These are phyloP conservation scores for Anastatica hierochuntica DNA, from an alignment of 345 rosid genomes.

Conservation along the genomic window DNA sequence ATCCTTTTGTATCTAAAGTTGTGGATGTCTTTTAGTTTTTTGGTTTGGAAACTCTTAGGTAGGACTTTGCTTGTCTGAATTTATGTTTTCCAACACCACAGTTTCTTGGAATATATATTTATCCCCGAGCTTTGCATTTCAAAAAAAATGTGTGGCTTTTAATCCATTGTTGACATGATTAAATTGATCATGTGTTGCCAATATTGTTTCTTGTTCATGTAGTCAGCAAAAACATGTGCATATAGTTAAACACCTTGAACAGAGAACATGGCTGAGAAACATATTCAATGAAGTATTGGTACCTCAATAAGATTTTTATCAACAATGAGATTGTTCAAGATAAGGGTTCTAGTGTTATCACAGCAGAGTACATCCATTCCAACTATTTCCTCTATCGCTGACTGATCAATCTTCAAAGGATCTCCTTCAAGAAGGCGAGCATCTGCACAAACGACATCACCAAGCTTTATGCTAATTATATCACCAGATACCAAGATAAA, in stretches of 20 bases:
- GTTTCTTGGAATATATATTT: too few relatives aligned
- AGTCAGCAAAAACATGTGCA: slow-evolving; percentile 52
- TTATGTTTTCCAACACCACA: too few relatives aligned
- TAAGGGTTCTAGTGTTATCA: slow-evolving; percentile 96
- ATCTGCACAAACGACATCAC: slow-evolving; percentile 92
- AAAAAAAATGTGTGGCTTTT: too few relatives aligned
- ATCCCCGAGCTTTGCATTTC: too few relatives aligned
- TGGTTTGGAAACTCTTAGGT: too few relatives aligned
- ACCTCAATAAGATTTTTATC: slow-evolving; percentile 91
- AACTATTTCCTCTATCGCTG: slow-evolving; percentile 98
- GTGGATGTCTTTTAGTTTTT: too few relatives aligned
- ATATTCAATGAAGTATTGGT: slow-evolving; percentile 4
- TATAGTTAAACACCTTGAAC: slow-evolving; percentile 1
- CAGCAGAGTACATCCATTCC: slow-evolving; percentile 99
- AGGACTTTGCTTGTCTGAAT: too few relatives aligned
- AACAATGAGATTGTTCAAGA: slow-evolving; percentile 82
- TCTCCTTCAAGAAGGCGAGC: slow-evolving; percentile 93
- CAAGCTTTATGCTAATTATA: slow-evolving; percentile 87
- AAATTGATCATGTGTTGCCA: too few relatives aligned
- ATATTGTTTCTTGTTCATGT: slow-evolving; percentile 66
- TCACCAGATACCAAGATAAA: slow-evolving; percentile 84
- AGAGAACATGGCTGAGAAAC: neutral
- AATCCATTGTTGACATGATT: too few relatives aligned
- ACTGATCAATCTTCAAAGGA: slow-evolving; percentile 88
- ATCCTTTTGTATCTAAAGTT: too few relatives aligned